phyloP scores from a whole-genome alignment of 2,329 filamentous ascomycete species.

The Furcasterigmium furcatum region DNA sequence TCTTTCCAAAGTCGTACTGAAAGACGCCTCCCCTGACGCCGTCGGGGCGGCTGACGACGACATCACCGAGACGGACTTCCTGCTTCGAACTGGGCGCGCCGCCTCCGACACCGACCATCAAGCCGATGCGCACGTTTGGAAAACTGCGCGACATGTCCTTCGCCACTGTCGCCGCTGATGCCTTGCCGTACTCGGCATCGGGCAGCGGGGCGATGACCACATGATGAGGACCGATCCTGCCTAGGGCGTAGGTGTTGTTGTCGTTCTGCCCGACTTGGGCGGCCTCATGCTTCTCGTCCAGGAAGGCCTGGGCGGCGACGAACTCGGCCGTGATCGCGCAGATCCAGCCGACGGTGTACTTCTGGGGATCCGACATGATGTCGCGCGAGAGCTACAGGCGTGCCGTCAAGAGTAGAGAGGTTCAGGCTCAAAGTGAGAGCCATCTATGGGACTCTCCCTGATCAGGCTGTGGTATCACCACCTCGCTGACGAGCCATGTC shows the following conservation, averaged over 20 bases:
- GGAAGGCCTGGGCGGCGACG: conserved; percentile 21
- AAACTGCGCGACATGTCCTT: conserved; percentile 22
- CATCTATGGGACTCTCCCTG: too few species aligned
- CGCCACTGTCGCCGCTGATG: conserved; percentile 21
- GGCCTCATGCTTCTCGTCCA: conserved; percentile 20
- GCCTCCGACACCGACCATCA: conserved; percentile 6
- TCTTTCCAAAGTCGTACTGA: conserved; percentile 13
- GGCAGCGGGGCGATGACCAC: conserved; percentile 26
- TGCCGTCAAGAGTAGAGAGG: too few species aligned
- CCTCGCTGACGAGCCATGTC: too few species aligned
- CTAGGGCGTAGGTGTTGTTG: conserved; percentile 25
- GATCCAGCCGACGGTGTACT: conserved; percentile 27
- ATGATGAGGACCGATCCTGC: conserved; percentile 26
- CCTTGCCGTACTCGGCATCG: conserved; percentile 19
- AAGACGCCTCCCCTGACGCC: conserved; percentile 1
- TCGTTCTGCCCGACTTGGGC: conserved; percentile 1
- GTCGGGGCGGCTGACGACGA: conserved; percentile 4
- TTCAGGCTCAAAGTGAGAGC: too few species aligned
- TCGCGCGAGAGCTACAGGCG: too few species aligned
- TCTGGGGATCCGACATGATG: neutral
- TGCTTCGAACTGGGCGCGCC: conserved; percentile 1
- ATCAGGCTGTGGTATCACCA: too few species aligned
- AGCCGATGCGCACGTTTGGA: conserved; percentile 1
- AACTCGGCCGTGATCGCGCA: conserved; percentile 25
- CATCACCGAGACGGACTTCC: conserved; percentile 9